A percentile compares a stretch with the other conserved stretches of the same genome.
Conservation (phyloP, 495 filamentous ascomycete genomes). For the Xylaria flabelliformis region DNA sequence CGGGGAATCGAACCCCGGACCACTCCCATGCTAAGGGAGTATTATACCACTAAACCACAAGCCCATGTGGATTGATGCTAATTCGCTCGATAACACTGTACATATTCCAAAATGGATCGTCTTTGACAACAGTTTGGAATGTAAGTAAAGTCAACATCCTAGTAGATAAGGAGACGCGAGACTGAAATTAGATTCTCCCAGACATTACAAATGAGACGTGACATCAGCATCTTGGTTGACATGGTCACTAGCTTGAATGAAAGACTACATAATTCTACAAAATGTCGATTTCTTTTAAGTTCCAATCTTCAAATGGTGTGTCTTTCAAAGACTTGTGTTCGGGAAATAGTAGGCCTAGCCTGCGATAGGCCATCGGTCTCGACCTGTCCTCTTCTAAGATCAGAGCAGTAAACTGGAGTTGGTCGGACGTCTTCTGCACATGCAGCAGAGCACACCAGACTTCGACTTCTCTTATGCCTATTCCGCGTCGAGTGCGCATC, state of each 20-base stretch:
- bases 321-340: not conserved
- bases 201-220: too few species aligned
- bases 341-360: slow-evolving; percentile 5
- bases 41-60: slow-evolving; percentile 32
- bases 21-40: slow-evolving; percentile 49
- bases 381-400: not conserved
- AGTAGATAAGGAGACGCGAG: too few species aligned
- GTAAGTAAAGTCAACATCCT: too few species aligned
- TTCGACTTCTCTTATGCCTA: not conserved
- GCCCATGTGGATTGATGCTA: slow-evolving; percentile 15
- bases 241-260: too few species aligned
- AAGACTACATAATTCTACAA: not conserved
- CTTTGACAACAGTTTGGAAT: too few species aligned
- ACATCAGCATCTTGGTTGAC: too few species aligned
- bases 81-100: too few species aligned
- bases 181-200: too few species aligned
- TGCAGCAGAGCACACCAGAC: slow-evolving; percentile 16
- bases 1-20: slow-evolving; percentile 67
- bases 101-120: not conserved
- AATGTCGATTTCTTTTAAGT: slow-evolving; percentile 1
- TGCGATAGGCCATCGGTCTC: not conserved
- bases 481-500: not conserved
- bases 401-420: slow-evolving; percentile 1
- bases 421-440: not conserved
- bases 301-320: not conserved